Evolutionary conservation across 164 flowering plant species (phyloP).

Genomic region (Aristolochia fimbriata): DNA sequence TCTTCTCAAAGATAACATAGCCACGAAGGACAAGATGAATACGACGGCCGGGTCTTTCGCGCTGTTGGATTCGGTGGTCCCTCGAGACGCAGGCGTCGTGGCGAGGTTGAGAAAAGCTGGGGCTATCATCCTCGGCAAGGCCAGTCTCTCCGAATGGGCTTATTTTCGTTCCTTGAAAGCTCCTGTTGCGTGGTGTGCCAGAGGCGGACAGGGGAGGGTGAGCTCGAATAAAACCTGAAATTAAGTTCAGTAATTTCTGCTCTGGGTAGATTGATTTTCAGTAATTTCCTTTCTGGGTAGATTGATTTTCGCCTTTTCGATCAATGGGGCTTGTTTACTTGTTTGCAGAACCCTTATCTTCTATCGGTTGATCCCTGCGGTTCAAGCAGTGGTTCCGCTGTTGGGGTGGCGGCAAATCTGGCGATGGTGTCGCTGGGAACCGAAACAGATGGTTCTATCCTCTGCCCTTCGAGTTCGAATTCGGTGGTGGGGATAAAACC

Average conservation of each 20-base stretch:
- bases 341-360: slow-evolving; percentile 26
- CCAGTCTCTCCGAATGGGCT: slow-evolving; percentile 12
- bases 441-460: slow-evolving; percentile 33
- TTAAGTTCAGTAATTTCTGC: too few relatives aligned
- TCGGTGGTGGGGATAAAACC: slow-evolving; percentile 38
- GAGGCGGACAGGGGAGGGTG: slow-evolving; percentile 10
- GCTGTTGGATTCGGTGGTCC: slow-evolving; percentile 33
- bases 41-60: slow-evolving; percentile 28
- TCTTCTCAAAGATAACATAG: neutral
- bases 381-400: slow-evolving; percentile 37
- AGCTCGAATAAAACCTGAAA: neutral
- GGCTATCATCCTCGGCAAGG: slow-evolving; percentile 27
- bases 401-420: slow-evolving; percentile 32
- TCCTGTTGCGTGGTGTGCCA: slow-evolving; percentile 10
- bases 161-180: neutral
- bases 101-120: slow-evolving; percentile 33
- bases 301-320: too few relatives aligned
- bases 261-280: too few relatives aligned
- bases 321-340: too few relatives aligned
- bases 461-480: slow-evolving; percentile 20
- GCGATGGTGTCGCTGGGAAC: slow-evolving; percentile 29
- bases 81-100: slow-evolving; percentile 45
- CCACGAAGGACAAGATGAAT: slow-evolving; percentile 12
- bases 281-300: too few relatives aligned
- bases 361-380: slow-evolving; percentile 20